Conservation (phyloP, 176 grass and related monocot species). For the Elymus sibiricus region DNA sequence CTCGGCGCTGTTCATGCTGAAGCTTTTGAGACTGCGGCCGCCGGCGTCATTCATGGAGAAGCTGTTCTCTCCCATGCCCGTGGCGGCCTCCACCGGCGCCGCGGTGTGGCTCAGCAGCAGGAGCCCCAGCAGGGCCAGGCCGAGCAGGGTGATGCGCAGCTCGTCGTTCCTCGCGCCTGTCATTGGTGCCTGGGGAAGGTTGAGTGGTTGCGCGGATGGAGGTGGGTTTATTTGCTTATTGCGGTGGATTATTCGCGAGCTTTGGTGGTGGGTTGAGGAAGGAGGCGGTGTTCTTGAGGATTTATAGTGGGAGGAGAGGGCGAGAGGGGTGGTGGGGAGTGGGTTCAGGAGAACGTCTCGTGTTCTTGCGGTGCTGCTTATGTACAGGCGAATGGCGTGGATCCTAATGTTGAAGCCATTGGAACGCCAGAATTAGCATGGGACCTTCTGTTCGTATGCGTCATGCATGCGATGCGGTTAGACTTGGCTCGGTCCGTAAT, state of each 20-base stretch:
- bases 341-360: neutral
- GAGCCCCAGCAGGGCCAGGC: conserved; percentile 37
- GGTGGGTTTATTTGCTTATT: conserved; percentile 11
- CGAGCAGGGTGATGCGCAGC: conserved; percentile 39
- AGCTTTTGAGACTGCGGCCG: conserved; percentile 26
- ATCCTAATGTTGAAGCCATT: conserved; percentile 5
- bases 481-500: neutral
- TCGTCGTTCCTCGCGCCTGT: conserved; percentile 30
- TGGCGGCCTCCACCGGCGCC: conserved; percentile 16
- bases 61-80: neutral
- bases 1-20: conserved; percentile 29
- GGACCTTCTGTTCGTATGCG: neutral
- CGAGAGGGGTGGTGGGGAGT: conserved; percentile 13
- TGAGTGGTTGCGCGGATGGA: neutral
- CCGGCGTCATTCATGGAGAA: conserved; percentile 32
- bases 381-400: conserved; percentile 1
- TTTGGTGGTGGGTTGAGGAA: conserved; percentile 1
- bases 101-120: conserved; percentile 33
- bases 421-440: neutral
- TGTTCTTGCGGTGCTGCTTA: conserved; percentile 19
- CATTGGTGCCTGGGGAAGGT: conserved; percentile 3
- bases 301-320: conserved; percentile 17
- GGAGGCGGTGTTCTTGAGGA: neutral
- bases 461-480: neutral
- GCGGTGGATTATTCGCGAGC: neutral